phyloP scores from a whole-genome alignment of 2,329 filamentous ascomycete species.

The Arthroderma uncinatum region DNA sequence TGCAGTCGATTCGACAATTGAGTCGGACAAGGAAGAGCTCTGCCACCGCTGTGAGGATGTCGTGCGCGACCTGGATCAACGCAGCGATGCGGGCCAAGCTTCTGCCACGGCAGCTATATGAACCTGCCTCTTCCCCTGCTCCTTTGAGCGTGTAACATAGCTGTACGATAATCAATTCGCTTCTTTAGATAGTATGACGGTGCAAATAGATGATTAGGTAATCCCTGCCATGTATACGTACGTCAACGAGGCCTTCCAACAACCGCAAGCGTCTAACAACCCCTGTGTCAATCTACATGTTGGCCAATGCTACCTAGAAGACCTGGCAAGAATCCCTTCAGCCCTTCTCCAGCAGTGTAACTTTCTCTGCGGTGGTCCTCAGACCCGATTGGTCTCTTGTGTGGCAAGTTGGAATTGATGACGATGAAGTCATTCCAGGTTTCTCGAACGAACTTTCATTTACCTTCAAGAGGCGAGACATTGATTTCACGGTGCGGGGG shows the following conservation, averaged over 20 bases:
- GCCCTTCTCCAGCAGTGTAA: neutral
- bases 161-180: neutral
- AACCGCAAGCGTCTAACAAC: neutral
- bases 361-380: neutral
- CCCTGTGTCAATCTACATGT: neutral
- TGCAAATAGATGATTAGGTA: neutral
- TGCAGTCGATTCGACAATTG: slow-evolving; percentile 42
- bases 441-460: neutral
- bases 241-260: neutral
- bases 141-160: neutral
- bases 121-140: neutral
- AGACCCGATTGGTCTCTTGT: neutral
- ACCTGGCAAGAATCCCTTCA: neutral
- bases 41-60: slow-evolving; percentile 64
- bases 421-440: slow-evolving; percentile 4
- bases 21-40: slow-evolving; percentile 45
- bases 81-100: neutral
- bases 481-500: neutral
- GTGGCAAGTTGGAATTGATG: neutral
- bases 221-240: neutral
- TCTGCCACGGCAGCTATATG: neutral
- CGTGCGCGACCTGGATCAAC: slow-evolving; percentile 35
- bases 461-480: neutral
- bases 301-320: neutral
- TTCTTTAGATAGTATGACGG: too few relatives aligned